Evolutionary conservation across 768 basidiomycete species (phyloP), one percentile per base, ranked within the genome.

Genomic region (Rhodocollybia butyracea): DNA sequence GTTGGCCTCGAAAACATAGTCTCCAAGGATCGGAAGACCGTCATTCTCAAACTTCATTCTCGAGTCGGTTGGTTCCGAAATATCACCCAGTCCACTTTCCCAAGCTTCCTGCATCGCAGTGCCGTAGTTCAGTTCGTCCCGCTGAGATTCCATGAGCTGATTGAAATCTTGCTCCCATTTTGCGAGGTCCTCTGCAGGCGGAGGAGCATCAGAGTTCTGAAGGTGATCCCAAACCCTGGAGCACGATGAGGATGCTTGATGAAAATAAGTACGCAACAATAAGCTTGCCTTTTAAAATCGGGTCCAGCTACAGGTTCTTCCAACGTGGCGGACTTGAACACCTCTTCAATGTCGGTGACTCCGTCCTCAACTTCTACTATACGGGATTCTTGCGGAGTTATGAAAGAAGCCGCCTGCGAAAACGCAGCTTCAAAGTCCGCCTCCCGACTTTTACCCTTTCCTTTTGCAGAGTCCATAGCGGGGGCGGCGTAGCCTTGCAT

Each of bases 401-500:
- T 63, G 19, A 83, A 82, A n/a, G 80, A 82, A 5, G 75, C 73
- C 2, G 79, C 74, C 61, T 88, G 80, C 11, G 84, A 86, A 69
- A 93, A 92, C 10, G 90, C 91, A n/a, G 86, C 86, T 60, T 93
- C 91, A 55, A 92, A 91, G 67, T 91, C 91, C 3, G 80, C 82
- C 51, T 91, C 88, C 54, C 81, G 77, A 17, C 76, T 82, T 66
- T 92, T 94, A 2, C 88, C 91, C 66, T 96, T 98, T 13, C 85
- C 89, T 62, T 85, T 83, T 4, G 64, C 73, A 55, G 70, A 65
- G 47, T 71, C 65, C 12, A 60, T 46, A 41, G 59, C 39, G 24
- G 62, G 60, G 17, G 65, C 30, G 60, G 67, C 64, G 57, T 64
- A 60, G 26, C 65, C 65, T 55, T 75, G 73, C 50, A 70, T 69